Evolutionary conservation across 345 rosid genomes (phyloP).

Genomic region (Eucalyptus pauciflora): DNA sequence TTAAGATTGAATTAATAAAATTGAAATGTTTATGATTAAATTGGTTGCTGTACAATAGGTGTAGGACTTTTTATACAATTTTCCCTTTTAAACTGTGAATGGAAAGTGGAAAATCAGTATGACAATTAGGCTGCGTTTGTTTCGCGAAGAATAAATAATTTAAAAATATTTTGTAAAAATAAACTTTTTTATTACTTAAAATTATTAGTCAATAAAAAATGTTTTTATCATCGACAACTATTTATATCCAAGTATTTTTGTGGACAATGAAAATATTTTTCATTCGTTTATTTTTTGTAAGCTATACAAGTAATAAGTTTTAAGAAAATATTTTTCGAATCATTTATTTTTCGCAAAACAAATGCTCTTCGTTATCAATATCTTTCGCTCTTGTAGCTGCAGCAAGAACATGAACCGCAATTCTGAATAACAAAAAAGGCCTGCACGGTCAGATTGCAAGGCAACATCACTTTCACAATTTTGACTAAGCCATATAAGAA

Average conservation of each 20-base stretch:
- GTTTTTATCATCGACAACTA: no score
- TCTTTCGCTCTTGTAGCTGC: background rate
- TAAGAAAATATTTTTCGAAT: no score
- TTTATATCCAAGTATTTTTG: background rate
- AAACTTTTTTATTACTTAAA: background rate
- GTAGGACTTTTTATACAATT: no score
- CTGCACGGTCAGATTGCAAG: background rate
- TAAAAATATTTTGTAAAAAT: no score
- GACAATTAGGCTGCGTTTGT: rapidly evolving
- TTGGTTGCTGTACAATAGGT: rapidly evolving
- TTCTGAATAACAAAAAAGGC: background rate
- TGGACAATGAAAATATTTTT: no score
- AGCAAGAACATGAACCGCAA: background rate
- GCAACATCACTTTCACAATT: background rate
- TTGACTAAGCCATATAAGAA: background rate
- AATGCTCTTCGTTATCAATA: background rate
- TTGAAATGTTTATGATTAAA: rapidly evolving
- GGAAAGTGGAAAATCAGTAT: background rate
- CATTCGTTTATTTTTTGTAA: no score
- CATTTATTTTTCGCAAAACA: no score
- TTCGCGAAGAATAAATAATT: no score
- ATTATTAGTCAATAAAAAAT: no score
- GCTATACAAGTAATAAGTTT: no score
- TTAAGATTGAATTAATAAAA: no score
- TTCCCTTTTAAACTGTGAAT: background rate